Evolutionary conservation across 768 basidiomycete genomes (phyloP), one percentile per base, ranked within the genome.

Genomic region (Exsudoporus frostii): DNA sequence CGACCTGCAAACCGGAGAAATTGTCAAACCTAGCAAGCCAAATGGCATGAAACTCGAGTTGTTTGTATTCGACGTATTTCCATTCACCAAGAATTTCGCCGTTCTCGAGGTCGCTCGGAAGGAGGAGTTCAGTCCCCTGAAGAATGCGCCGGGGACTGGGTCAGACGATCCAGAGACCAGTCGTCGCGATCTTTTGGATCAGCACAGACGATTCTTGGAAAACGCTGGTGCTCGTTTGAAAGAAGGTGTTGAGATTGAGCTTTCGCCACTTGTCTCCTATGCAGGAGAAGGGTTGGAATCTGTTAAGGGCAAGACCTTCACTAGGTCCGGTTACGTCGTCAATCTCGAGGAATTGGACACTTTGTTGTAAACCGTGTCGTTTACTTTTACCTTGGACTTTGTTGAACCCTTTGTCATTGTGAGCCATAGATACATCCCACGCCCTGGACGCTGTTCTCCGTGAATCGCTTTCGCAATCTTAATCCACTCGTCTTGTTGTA

Each of bases 11-110:
- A 79, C 80, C 14, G 94, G 91, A 19, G 76, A 83, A 55, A 24
- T 64, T 5, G 71, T 95, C 66, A 95, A 94, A 66, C 95, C 97
- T 2, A 70, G 73, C 56, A 85, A 86, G 65, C 90, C 93, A n/a
- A 98, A 99, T 69, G 97, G 97, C 55, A 96, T 98, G 92, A 99
- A 99, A 74, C 84, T 99, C 56, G 97, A 99, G 72, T 77, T 95
- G 76, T 99, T 99, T 73, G 90, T 99, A 30, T 99, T 99, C 65
- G 97, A 99, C 72, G 97, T 99, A 41, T 98, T 99, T 78, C 95
- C 95, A 1, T 92, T 83, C 73, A 92, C 93, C 25, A 70, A 84
- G 65, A 76, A 72, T 46, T 92, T 95, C 59, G 83, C 88, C 27
- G 92, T 98, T 37, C 73, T 98, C 66, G 94, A 98, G 70, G 92